Conservation (phyloP, 2,329 filamentous ascomycete species). For the Gaeumannomyces sp. region DNA sequence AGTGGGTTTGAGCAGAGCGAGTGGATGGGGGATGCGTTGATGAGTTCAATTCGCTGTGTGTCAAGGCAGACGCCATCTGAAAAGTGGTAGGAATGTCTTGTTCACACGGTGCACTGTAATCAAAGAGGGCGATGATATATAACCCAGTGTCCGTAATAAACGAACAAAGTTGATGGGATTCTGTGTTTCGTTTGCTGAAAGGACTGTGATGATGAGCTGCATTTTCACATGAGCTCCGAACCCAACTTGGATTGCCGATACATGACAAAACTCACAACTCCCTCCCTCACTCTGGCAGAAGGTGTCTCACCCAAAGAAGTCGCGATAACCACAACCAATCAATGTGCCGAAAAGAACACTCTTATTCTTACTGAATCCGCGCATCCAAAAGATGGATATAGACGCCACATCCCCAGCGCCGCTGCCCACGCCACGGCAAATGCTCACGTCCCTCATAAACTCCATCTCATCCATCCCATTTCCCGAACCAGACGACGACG, state of each 20-base stretch:
- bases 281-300: too few species aligned
- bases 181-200: not conserved
- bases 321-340: too few species aligned
- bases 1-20: slow-evolving; percentile 50
- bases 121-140: not conserved
- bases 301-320: too few species aligned
- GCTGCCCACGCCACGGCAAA: slow-evolving; percentile 33
- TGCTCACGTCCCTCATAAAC: slow-evolving; percentile 45
- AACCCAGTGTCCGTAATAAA: not conserved
- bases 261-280: too few species aligned
- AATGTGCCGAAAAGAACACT: not conserved
- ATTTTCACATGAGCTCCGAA: not conserved
- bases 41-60: not conserved
- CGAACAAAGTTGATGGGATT: not conserved
- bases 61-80: not conserved
- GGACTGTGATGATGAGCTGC: not conserved
- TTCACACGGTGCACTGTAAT: not conserved
- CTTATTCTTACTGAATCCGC: not conserved
- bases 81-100: not conserved
- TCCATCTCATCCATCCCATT: slow-evolving; percentile 29
- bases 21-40: not conserved
- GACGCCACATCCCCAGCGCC: slow-evolving; percentile 9
- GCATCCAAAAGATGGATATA: not conserved
- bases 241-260: too few species aligned
- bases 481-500: slow-evolving; percentile 8